Percentiles rank a stretch among this genome's conserved stretches.
phyloP scores from a whole-genome alignment of 768 basidiomycete genomes.

The Jaapia argillacea region DNA sequence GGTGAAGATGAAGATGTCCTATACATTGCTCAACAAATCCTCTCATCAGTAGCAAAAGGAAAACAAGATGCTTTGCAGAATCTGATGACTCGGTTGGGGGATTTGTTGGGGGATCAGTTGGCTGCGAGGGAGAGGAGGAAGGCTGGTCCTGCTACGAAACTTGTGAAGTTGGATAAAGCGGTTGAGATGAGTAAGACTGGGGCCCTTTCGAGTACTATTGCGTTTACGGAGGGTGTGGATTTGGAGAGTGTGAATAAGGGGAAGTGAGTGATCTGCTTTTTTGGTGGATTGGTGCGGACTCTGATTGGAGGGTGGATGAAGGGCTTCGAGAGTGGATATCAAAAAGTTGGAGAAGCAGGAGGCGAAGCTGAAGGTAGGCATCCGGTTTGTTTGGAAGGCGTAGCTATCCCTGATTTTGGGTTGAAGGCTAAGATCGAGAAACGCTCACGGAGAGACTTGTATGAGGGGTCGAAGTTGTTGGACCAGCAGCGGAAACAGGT shows the following conservation, averaged over 20 bases:
- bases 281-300: not conserved
- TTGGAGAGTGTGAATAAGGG: slow-evolving; percentile 90
- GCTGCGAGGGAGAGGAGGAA: slow-evolving; percentile 45
- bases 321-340: slow-evolving; percentile 86
- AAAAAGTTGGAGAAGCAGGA: slow-evolving; percentile 97
- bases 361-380: slow-evolving; percentile 76
- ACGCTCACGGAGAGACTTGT: slow-evolving; percentile 79
- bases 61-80: slow-evolving; percentile 46
- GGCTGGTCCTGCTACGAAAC: slow-evolving; percentile 40
- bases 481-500: slow-evolving; percentile 90
- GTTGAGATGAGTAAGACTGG: slow-evolving; percentile 80
- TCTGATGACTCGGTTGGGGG: slow-evolving; percentile 55
- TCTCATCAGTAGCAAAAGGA: slow-evolving; percentile 67
- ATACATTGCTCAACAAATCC: slow-evolving; percentile 62
- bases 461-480: slow-evolving; percentile 92
- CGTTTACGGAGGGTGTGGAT: slow-evolving; percentile 75
- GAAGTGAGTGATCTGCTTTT: slow-evolving; percentile 41
- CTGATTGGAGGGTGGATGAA: slow-evolving; percentile 16
- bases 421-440: slow-evolving; percentile 98
- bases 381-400: not conserved
- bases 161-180: slow-evolving; percentile 75
- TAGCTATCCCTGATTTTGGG: not conserved
- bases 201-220: slow-evolving; percentile 72
- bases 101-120: slow-evolving; percentile 57
- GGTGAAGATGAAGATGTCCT: slow-evolving; percentile 84